Evolutionary conservation across 345 rosid species (phyloP).

Genomic region (Eucalyptus guilfoylei): DNA sequence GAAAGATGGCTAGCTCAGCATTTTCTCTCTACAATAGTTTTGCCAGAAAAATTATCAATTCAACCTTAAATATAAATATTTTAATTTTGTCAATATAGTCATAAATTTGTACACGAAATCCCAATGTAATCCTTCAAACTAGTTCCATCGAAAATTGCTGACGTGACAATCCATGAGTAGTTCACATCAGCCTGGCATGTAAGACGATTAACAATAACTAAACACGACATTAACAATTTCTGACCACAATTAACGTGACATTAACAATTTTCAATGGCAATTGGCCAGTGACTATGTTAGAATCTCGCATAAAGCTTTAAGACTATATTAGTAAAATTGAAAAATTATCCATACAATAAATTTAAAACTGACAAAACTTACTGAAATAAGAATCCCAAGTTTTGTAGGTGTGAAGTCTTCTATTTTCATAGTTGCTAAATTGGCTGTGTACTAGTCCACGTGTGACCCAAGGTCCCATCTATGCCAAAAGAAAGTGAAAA

Average conservation of each 20-base stretch:
- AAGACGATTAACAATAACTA: background rate
- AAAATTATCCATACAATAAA: background rate
- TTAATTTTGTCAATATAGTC: background rate
- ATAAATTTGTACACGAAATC: accelerated
- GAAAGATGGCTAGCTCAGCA: background rate
- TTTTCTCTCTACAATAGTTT: background rate
- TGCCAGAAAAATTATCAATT: background rate
- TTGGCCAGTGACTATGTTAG: background rate
- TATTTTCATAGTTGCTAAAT: background rate
- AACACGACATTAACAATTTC: background rate
- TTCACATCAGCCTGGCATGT: accelerated
- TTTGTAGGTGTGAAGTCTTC: background rate
- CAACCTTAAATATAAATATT: background rate
- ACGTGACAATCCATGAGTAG: background rate
- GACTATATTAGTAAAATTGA: background rate
- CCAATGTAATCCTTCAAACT: background rate
- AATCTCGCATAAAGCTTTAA: accelerated
- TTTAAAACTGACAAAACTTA: background rate
- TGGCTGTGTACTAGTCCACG: background rate
- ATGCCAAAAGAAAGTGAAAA: background rate
- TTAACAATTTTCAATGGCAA: background rate
- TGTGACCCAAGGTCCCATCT: background rate
- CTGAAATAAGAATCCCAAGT: background rate
- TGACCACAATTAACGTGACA: accelerated
- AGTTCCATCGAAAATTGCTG: accelerated